A percentile compares a stretch with the other conserved stretches of the same genome.
Conservation (phyloP, 805 yeast species). For the Danielia oregonensis region DNA sequence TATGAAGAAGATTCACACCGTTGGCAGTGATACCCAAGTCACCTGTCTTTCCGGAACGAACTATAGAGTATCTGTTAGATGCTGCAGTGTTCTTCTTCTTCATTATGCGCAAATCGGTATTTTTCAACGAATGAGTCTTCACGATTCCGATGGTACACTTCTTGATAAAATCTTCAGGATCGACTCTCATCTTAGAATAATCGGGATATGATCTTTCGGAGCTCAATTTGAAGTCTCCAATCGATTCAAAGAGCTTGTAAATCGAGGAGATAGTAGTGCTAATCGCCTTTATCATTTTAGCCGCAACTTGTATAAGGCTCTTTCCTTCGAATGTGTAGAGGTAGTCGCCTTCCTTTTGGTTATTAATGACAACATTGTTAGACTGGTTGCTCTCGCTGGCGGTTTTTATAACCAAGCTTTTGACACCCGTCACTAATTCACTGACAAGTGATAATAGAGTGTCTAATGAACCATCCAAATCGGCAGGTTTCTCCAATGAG, state of each 20-base stretch:
- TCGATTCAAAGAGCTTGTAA: slow-evolving; percentile 45
- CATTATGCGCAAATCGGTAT: slow-evolving; percentile 22
- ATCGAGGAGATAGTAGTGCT: slow-evolving; percentile 48
- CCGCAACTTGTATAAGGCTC: slow-evolving; percentile 53
- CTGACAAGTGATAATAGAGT: slow-evolving; percentile 57
- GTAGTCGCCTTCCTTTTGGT: slow-evolving; percentile 27
- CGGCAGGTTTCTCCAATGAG: slow-evolving; percentile 35
- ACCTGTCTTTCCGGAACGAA: slow-evolving; percentile 49
- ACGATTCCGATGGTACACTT: slow-evolving; percentile 60
- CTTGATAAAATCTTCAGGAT: slow-evolving; percentile 57
- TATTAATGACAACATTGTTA: slow-evolving; percentile 15
- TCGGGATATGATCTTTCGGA: slow-evolving; percentile 64
- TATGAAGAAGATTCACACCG: slow-evolving; percentile 45
- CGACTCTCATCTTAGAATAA: slow-evolving; percentile 51
- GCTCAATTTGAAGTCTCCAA: slow-evolving; percentile 66
- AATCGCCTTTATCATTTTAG: slow-evolving; percentile 57
- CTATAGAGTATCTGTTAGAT: slow-evolving; percentile 45
- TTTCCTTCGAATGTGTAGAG: slow-evolving; percentile 67
- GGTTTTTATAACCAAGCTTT: slow-evolving; percentile 55
- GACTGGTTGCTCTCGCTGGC: slow-evolving; percentile 31
- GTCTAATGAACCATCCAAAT: slow-evolving; percentile 51
- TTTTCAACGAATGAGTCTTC: slow-evolving; percentile 29
- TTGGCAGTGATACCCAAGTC: slow-evolving; percentile 44
- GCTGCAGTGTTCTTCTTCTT: slow-evolving; percentile 14
- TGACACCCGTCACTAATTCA: slow-evolving; percentile 61